Evolutionary conservation across 139 green algal species (phyloP).

Genomic region (Ulvella scutata): DNA sequence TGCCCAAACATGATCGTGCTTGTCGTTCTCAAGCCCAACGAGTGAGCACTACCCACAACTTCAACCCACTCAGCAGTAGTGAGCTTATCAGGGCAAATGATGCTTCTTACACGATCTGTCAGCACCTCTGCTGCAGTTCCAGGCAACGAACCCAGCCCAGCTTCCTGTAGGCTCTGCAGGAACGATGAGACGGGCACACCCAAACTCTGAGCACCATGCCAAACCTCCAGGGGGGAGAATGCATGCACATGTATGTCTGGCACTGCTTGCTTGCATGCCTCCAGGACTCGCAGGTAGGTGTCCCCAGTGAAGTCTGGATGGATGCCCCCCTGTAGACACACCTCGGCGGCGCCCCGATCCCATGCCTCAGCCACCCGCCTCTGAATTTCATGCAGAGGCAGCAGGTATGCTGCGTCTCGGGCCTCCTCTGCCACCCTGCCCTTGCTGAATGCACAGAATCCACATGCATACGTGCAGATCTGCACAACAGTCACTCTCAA

Average conservation of each 20-base stretch:
- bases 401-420: slow-evolving; percentile 43
- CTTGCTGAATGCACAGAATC: slow-evolving; percentile 69
- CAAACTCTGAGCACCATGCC: slow-evolving; percentile 41
- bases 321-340: slow-evolving; percentile 70
- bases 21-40: slow-evolving; percentile 57
- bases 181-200: slow-evolving; percentile 26
- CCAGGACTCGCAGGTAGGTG: slow-evolving; percentile 61
- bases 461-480: slow-evolving; percentile 31
- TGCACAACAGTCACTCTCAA: no score
- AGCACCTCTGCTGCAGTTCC: slow-evolving; percentile 84
- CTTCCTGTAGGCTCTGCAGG: slow-evolving; percentile 29
- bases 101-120: slow-evolving; percentile 35
- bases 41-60: slow-evolving; percentile 48
- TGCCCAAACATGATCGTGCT: slow-evolving; percentile 86
- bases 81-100: slow-evolving; percentile 82
- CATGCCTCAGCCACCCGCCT: slow-evolving; percentile 56
- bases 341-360: slow-evolving; percentile 65
- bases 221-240: slow-evolving; percentile 62
- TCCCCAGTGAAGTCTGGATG: slow-evolving; percentile 71
- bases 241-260: slow-evolving; percentile 77
- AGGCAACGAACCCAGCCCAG: slow-evolving; percentile 60
- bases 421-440: slow-evolving; percentile 2
- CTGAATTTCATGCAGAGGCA: slow-evolving; percentile 49
- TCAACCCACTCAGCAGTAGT: slow-evolving; percentile 35
- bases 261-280: slow-evolving; percentile 45